Conservation (phyloP, 2,329 filamentous ascomycete genomes). For the Pseudogymnoascus sp. region DNA sequence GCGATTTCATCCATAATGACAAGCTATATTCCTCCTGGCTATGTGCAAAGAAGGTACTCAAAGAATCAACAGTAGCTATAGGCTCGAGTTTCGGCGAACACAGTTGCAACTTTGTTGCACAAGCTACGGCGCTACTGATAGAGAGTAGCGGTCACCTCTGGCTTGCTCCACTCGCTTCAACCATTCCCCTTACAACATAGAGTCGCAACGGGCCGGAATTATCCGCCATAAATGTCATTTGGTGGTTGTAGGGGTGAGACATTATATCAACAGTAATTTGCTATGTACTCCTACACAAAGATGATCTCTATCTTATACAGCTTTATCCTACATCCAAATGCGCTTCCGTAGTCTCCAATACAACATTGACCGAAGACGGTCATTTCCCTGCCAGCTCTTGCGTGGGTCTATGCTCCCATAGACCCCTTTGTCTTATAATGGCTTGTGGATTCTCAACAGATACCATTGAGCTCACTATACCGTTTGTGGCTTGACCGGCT, state of each 20-base stretch:
- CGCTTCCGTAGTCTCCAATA: constrained; percentile 6
- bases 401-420: not conserved
- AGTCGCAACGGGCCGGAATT: constrained; percentile 7
- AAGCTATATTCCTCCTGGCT: not conserved
- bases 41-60: not conserved
- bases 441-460: constrained; percentile 1
- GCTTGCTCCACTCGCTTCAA: constrained; percentile 7
- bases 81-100: not conserved
- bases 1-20: constrained; percentile 90
- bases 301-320: constrained; percentile 7
- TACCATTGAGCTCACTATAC: constrained; percentile 1
- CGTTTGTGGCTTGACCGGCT: not conserved
- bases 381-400: not conserved
- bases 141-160: constrained; percentile 10
- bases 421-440: constrained; percentile 6
- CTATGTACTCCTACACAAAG: constrained; percentile 6
- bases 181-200: constrained; percentile 7
- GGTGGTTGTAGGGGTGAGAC: not conserved
- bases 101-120: not conserved
- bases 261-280: constrained; percentile 4
- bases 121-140: constrained; percentile 7
- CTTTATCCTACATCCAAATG: constrained; percentile 7
- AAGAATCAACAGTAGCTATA: not conserved
- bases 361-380: not conserved
- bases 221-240: constrained; percentile 1